Evolutionary conservation across 805 yeast genomes (phyloP), one percentile per base, ranked within the genome.

Genomic region (Cyberlindnera mycetangii): DNA sequence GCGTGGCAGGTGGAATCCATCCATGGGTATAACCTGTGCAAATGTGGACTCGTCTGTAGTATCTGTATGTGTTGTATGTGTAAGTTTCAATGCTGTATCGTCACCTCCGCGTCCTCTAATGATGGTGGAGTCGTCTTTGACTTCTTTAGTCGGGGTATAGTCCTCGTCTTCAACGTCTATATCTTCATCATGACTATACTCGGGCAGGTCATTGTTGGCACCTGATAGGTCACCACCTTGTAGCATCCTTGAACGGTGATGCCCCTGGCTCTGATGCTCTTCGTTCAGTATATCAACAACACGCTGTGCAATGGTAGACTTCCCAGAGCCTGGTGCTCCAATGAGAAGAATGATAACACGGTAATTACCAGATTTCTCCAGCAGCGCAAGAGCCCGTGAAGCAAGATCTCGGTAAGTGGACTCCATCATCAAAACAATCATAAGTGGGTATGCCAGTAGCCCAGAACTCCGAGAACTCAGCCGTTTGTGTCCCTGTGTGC

Each of bases 311-410:
- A 81, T 56, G 0, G 95, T 85, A 4, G 90, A 75, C 60, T 88
- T 88, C 0, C 96, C 96, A 1, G 90, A 79, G 6, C 96, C 96
- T 2, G 96, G 96, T 0, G 81, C 72, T 1, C 96, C 96, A 3
- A 82, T 80, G 11, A 89, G 56, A 0, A 84, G 66, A 9, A 89
- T 68, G 15, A 83, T 47, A 2, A 79, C 60, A 51, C 90, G 66
- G 46, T 75, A 70, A 32, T 61, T 59, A 0, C 49, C 47, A 12
- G 62, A 55, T 3, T 54, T 41, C 10, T 58, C 53, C 5, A 64
- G 56, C 15, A 67, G 49, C 11, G 51, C 37, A 3, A 68, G 41
- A 0, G 67, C 61, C 35, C 70, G 53, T 21, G 64, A 54, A 5
- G 65, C 65, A 14, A 71, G 52, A 11, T 51, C 52, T 14, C 48